Evolutionary conservation across 805 yeast species (phyloP).

Genomic region (Kuraishia capsulata): DNA sequence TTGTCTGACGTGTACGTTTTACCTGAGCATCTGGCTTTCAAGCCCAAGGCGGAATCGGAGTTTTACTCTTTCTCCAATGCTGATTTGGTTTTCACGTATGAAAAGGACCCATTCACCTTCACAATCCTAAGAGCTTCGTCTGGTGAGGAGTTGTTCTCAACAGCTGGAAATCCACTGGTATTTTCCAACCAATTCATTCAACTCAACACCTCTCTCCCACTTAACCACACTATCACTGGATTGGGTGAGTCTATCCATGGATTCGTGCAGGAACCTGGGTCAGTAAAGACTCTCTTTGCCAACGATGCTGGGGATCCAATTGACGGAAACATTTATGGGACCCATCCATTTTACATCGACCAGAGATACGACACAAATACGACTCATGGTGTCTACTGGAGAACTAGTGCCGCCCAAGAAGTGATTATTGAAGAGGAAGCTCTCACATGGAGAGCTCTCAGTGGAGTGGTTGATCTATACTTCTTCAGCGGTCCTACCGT

Average conservation of each 20-base stretch:
- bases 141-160: conserved; percentile 19
- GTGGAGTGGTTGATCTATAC: conserved; percentile 19
- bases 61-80: neutral
- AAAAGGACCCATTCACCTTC: conserved; percentile 9
- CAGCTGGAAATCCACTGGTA: conserved; percentile 20
- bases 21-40: conserved; percentile 11
- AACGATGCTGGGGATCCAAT: conserved; percentile 19
- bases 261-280: conserved; percentile 16
- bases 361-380: conserved; percentile 13
- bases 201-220: conserved; percentile 20
- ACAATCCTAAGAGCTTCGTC: conserved; percentile 12
- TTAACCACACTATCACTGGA: conserved; percentile 18
- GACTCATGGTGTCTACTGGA: conserved; percentile 23
- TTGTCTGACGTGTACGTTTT: conserved; percentile 14
- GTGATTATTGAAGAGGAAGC: conserved; percentile 17
- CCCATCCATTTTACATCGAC: conserved; percentile 23
- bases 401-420: conserved; percentile 21
- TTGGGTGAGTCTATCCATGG: conserved; percentile 25
- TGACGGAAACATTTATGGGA: conserved; percentile 23
- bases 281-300: conserved; percentile 20
- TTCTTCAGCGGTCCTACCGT: conserved; percentile 9
- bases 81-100: conserved; percentile 1
- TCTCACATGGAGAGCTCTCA: conserved; percentile 20
- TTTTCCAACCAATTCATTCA: conserved; percentile 24
- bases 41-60: conserved; percentile 7